Evolutionary conservation across 1,139 yeast species (phyloP), one percentile per base, ranked within the genome.

Genomic region (Schwanniomyces etchellsii): DNA sequence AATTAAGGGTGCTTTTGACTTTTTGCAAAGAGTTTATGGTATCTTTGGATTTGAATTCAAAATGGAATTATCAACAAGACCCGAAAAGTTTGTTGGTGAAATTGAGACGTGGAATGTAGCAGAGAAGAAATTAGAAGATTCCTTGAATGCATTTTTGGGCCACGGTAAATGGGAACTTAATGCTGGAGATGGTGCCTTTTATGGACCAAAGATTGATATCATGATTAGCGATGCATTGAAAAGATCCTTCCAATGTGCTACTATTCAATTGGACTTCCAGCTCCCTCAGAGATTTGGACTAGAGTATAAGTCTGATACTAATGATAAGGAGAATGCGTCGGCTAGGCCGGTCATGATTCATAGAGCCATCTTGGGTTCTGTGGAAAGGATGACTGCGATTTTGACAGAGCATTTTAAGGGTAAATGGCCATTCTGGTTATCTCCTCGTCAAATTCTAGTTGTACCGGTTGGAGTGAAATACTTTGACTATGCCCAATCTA

Each of bases 381-480:
- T 91, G 33, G 98, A 91, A 70, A 82, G 98, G 73, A 88, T 91
- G 95, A 82, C 95, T 44, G 97, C 96, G 39, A 86, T 91, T 48
- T 77, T 91, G 60, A 88, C 95, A 37, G 98, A 91, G 60, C 97
- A 91, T 64, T 89, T 71, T 65, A 94, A 89, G 55, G 98, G 98
- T 52, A 88, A 85, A 60, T 89, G 97, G 97, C 98, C 98, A 50
- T 82, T 91, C 74, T 91, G 98, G 98, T 71, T 91, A 51, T 88
- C 96, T 20, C 98, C 98, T 51, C 83, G 97, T 71, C 98, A 91
- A 65, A 71, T 88, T 35, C 70, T 88, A 52, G 91, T 91, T 50
- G 89, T 91, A 20, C 98, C 98, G 45, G 95, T 91, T 48, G 96
- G 96, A 50, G 93, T 84, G 42, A 85, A 85, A 58, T 89, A 81